Conservation (phyloP, 2,329 filamentous ascomycete species). For the Colletotrichum falcatum region DNA sequence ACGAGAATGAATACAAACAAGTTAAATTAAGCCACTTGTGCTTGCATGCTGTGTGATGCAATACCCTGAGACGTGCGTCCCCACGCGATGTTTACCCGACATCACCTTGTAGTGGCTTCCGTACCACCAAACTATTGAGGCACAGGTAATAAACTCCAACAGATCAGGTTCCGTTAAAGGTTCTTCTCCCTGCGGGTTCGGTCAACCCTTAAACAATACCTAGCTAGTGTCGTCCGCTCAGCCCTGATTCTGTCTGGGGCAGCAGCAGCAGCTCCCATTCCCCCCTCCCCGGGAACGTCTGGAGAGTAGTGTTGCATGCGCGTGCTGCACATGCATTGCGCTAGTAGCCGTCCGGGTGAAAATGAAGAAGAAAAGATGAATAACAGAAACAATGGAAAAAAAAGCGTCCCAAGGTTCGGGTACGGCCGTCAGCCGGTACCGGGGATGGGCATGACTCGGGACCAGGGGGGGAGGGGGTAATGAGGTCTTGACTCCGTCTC, state of each 20-base stretch:
- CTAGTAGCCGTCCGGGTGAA: too few species aligned
- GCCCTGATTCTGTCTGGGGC: neutral
- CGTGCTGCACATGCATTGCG: conserved; percentile 10
- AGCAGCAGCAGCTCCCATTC: neutral
- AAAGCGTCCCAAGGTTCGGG: conserved; percentile 1
- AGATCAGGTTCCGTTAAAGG: neutral
- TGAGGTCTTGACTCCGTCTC: conserved; percentile 1
- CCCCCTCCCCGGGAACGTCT: neutral
- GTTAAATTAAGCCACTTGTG: conserved; percentile 16
- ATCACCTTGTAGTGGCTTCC: neutral
- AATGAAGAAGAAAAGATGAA: too few species aligned
- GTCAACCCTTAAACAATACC: neutral
- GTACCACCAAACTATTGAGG: conserved; percentile 1
- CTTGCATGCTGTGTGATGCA: neutral
- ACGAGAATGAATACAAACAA: conserved; percentile 39
- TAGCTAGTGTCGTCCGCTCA: neutral
- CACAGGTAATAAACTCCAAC: conserved; percentile 2
- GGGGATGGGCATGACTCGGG: neutral
- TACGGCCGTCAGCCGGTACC: conserved; percentile 9
- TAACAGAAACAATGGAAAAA: too few species aligned
- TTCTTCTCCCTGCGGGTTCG: neutral
- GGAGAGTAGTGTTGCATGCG: conserved; percentile 9
- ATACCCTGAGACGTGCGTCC: neutral
- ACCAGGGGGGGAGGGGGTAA: neutral
- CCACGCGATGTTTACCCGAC: neutral